Evolutionary conservation across 2,329 filamentous ascomycete species (phyloP), one percentile per base, ranked within the genome.

Genomic region (Dichotomopilus funicola): DNA sequence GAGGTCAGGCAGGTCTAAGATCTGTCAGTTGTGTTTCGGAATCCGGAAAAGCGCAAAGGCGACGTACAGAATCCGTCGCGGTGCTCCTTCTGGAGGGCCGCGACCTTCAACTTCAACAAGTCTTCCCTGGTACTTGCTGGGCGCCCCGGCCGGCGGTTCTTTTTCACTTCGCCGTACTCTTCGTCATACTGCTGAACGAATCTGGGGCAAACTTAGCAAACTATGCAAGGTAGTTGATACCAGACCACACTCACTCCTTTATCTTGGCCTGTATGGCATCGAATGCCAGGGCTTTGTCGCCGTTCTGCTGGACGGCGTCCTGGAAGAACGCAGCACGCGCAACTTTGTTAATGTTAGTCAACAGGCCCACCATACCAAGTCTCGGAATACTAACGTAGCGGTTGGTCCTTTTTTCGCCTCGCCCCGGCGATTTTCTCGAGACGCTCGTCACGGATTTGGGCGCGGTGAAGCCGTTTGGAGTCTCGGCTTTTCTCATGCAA

Each of bases 401-500:
- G 83, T 66, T 86, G 81, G 68, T 95, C 89, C 60, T 81, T 82
- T 71, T 87, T 94, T 64, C 80, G 80, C 65, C 88, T 81, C 40
- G 84, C 76, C n/a, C 81, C 74, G 27, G 84, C 80, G 54, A 91
- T 75, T 68, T 86, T 87, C 63, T 83, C 83, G 38, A 99, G 78
- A 68, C 89, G 89, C 65, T 94, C 86, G 66, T 96, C 91, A 71
- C 94, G 81, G 61, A 86, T 80, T 59, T 83, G 82, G 19, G 94
- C 94, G 65, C 85, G 82, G 69, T 90, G 87, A 60, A 97, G 76
- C 51, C 89, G 82, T 66, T 87, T 82, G 3, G 91, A 88, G 75
- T 97, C 89, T 62, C 94, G 81, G 58, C 91, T 96, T 69, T 90
- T 90, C 71, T 91, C 87, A 67, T 97, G 92, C 27, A 97, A 78